Base-by-base conservation (phyloP, 2,329 filamentous ascomycete species). In the Torrubiella hemipterigena region DNA sequence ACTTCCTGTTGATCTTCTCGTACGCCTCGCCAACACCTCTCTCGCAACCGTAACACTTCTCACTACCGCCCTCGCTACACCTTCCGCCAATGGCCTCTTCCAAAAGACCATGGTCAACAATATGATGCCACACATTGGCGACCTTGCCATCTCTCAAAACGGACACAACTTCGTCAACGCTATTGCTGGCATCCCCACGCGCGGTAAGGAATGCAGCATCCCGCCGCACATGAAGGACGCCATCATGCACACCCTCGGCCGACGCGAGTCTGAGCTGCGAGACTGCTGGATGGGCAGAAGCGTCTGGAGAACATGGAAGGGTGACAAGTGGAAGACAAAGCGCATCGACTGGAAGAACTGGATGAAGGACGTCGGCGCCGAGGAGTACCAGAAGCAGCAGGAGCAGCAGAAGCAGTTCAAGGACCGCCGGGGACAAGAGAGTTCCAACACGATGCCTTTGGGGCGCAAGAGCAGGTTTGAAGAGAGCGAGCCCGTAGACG, bases 1-100 rank as follows among this genome's bases (percentile, higher is more conserved):
- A 4, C 65, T 81, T 41, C 59, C 65, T 9, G 51, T 58, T 27
- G 69, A 63, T 32, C 68, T 60, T 15, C 63, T 77, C 33, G 50
- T 84, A 19, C 61, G 66, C 23, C 71, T 96, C 32, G 77, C 83
- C 17, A 78, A 58, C 2, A 52, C 58, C 0, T 68, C 67, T 3
- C 52, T 58, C 27, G 56, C 66, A 4, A 67, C 67, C 27, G 55
- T 67, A 32, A 50, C 59, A 7, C 54, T 75, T 23, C 50, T 75
- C 27, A 54, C 59, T n/a, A 61, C 63, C 7, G 67, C 69, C 4
- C 54, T 75, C 13, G 43, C 56, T 19, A 61, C 58, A 0, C 57
- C 65, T 1, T 61, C 66, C 0, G 47, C 61, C 32, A 64, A 64
- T 41, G 63, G 67, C 6, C 48, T 59, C 23, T 72, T 74, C 49